These are phyloP conservation scores for Strobilomyces dryophilus DNA, from an alignment of 768 basidiomycete species.

Conservation along the genomic window DNA sequence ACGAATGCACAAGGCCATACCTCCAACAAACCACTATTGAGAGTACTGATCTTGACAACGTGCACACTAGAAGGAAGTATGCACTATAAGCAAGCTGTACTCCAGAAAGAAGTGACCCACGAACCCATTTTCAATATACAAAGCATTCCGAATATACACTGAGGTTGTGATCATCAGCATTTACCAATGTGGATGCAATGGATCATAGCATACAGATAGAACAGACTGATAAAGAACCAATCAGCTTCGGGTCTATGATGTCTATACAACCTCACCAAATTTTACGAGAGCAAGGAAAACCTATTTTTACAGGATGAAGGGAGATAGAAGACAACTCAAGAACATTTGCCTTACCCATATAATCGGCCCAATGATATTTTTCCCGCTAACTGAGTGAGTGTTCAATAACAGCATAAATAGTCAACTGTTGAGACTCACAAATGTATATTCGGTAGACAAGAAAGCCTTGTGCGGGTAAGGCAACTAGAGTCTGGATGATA, in stretches of 20 bases:
- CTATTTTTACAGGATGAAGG: not conserved
- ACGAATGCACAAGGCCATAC: not conserved
- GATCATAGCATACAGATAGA: not conserved
- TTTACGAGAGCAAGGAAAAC: not conserved
- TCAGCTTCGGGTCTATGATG: not conserved
- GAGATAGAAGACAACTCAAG: not conserved
- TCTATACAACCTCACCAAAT: not conserved
- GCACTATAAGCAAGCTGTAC: not conserved
- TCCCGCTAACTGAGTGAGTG: not conserved
- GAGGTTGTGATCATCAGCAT: not conserved
- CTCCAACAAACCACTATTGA: not conserved
- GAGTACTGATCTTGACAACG: not conserved
- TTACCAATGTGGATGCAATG: not conserved
- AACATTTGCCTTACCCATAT: not conserved
- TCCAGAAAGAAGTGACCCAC: not conserved
- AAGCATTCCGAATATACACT: not conserved
- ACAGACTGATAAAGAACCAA: not conserved
- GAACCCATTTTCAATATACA: not conserved
- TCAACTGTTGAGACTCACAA: not conserved
- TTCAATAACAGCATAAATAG: not conserved
- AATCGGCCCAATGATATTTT: not conserved
- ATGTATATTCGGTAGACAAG: not conserved
- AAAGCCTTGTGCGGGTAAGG: not conserved
- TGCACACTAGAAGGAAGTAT: not conserved
- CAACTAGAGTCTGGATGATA: not conserved